Conservation (phyloP, 768 basidiomycete species). For the Boletus huronensis region DNA sequence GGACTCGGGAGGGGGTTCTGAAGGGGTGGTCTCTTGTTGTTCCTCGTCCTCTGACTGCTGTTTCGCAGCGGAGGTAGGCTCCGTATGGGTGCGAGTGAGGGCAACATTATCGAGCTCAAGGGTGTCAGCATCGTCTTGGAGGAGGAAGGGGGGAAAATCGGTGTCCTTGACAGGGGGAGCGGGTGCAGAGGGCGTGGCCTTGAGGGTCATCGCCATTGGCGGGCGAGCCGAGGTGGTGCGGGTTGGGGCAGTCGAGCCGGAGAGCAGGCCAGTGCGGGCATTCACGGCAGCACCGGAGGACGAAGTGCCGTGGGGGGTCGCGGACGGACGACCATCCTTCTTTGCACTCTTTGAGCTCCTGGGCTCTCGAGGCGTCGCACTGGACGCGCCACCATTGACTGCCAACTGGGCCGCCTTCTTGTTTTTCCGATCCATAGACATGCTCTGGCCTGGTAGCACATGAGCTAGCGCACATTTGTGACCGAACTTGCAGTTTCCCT, state of each 20-base stretch:
- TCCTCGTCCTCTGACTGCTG: constrained; percentile 15
- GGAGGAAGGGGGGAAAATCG: constrained; percentile 67
- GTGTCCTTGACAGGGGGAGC: constrained; percentile 75
- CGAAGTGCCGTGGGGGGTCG: constrained; percentile 14
- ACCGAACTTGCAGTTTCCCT: constrained; percentile 84
- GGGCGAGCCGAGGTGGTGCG: constrained; percentile 50
- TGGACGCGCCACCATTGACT: constrained; percentile 42
- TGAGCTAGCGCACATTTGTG: constrained; percentile 92
- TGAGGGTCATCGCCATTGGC: constrained; percentile 64
- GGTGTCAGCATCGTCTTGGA: constrained; percentile 54
- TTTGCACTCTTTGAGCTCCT: constrained; percentile 35
- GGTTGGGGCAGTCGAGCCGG: constrained; percentile 69
- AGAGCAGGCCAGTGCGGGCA: constrained; percentile 27
- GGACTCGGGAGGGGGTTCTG: constrained; percentile 9
- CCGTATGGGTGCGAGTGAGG: constrained; percentile 3
- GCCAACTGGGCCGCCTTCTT: constrained; percentile 85
- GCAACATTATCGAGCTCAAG: neutral
- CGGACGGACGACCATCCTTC: constrained; percentile 32
- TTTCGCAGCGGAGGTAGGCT: neutral
- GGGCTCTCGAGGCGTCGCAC: constrained; percentile 29
- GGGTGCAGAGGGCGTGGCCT: constrained; percentile 73
- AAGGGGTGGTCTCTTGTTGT: neutral
- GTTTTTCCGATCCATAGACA: constrained; percentile 97
- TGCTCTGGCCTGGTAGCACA: constrained; percentile 87
- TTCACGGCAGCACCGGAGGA: constrained; percentile 7